Evolutionary conservation across 1,139 yeast species (phyloP).

Genomic region (Kodamaea anthophila): DNA sequence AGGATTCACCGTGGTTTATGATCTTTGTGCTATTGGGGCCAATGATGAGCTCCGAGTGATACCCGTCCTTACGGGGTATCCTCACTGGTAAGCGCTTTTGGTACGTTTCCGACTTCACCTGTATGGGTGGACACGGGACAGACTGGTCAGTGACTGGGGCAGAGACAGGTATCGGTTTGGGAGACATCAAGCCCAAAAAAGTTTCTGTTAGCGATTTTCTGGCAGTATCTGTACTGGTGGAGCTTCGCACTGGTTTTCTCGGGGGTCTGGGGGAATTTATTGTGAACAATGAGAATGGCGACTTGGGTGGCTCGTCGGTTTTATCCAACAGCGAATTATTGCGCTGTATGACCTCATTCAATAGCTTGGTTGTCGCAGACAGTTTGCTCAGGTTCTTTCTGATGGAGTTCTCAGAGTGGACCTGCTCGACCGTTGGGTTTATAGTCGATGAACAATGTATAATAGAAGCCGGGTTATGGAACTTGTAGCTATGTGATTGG

Average conservation of each 20-base stretch:
- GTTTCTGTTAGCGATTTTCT: conserved; percentile 17
- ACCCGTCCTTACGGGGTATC: conserved; percentile 22
- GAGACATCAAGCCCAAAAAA: conserved; percentile 13
- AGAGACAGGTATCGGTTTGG: conserved; percentile 4
- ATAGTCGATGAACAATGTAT: conserved; percentile 18
- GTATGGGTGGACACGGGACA: conserved; percentile 12
- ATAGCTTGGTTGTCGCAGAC: conserved; percentile 9
- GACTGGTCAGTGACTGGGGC: conserved; percentile 11
- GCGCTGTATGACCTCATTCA: conserved; percentile 16
- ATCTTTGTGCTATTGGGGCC: conserved; percentile 42
- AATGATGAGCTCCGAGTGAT: conserved; percentile 41
- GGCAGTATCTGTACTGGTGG: conserved; percentile 9
- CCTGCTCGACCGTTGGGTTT: conserved; percentile 28
- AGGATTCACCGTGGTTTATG: conserved; percentile 38
- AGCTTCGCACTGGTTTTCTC: neutral
- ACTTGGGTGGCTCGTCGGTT: conserved; percentile 7
- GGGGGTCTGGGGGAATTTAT: conserved; percentile 9
- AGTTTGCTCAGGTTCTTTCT: conserved; percentile 1
- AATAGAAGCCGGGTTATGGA: conserved; percentile 36
- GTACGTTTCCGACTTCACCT: conserved; percentile 13
- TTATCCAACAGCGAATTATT: conserved; percentile 7
- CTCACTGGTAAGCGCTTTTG: conserved; percentile 23
- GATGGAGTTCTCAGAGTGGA: conserved; percentile 10
- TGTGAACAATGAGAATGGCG: conserved; percentile 11
- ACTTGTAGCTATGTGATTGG: conserved; percentile 14